These are phyloP conservation scores for Cyberlindnera euphorbiae DNA, from an alignment of 805 yeast genomes.

Conservation along the genomic window DNA sequence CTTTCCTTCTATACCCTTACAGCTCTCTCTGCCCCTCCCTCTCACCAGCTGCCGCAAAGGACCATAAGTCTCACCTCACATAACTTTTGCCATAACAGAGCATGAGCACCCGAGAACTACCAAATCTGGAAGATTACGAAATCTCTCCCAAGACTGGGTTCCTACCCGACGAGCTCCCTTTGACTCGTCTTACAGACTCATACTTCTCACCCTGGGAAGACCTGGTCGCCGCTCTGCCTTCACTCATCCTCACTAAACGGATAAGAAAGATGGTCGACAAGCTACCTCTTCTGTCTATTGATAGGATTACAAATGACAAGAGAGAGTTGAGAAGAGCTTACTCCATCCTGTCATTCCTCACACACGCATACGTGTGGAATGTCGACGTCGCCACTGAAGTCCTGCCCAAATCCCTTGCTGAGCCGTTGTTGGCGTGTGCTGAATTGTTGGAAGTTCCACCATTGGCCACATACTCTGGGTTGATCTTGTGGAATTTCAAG, in stretches of 20 bases:
- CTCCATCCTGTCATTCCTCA: slow-evolving; percentile 68
- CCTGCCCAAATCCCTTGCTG: slow-evolving; percentile 64
- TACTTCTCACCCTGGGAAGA: slow-evolving; percentile 79
- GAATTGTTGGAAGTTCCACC: slow-evolving; percentile 73
- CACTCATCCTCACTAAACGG: slow-evolving; percentile 61
- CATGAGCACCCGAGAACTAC: no score
- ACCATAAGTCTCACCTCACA: no score
- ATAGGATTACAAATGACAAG: slow-evolving; percentile 33
- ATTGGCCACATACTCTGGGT: slow-evolving; percentile 79
- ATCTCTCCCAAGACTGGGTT: slow-evolving; percentile 73
- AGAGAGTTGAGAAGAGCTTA: slow-evolving; percentile 75
- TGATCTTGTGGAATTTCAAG: slow-evolving; percentile 85
- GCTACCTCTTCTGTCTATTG: slow-evolving; percentile 51
- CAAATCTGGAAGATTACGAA: slow-evolving; percentile 64
- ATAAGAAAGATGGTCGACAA: slow-evolving; percentile 60
- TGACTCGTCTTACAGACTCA: slow-evolving; percentile 49
- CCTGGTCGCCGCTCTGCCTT: slow-evolving; percentile 61
- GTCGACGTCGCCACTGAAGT: slow-evolving; percentile 53
- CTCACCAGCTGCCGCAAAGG: no score
- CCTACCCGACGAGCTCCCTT: slow-evolving; percentile 66
- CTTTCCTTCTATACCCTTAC: no score
- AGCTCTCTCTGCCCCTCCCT: no score
- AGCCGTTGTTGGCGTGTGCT: slow-evolving; percentile 60
- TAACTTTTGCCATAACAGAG: no score
- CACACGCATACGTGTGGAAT: slow-evolving; percentile 92